Percentiles rank a stretch among this genome's conserved stretches.
Conservation (phyloP, 2,329 filamentous ascomycete species). For the Aspergillus pseudonomiae region DNA sequence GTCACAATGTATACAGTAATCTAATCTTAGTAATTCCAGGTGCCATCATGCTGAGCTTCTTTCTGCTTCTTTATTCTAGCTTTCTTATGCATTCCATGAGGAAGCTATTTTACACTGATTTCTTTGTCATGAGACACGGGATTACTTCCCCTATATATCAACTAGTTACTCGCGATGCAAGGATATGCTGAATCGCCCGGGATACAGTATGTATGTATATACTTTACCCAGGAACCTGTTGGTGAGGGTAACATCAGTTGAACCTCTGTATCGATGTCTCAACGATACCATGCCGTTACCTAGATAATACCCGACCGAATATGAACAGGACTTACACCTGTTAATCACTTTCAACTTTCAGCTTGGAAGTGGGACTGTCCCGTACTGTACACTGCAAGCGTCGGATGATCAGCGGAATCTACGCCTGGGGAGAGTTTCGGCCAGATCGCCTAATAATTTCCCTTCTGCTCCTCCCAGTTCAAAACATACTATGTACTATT, state of each 20-base stretch:
- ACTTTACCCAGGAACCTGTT: background rate
- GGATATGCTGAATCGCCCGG: background rate
- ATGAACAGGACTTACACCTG: background rate
- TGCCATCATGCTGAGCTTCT: background rate
- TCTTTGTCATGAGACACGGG: background rate
- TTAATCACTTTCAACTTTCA: conserved; percentile 4
- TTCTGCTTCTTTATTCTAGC: background rate
- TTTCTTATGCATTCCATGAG: background rate
- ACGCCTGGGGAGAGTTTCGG: conserved; percentile 19
- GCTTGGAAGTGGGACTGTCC: conserved; percentile 16
- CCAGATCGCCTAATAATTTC: conserved; percentile 14
- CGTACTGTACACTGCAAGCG: conserved; percentile 16
- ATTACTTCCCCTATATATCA: background rate
- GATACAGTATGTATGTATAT: background rate
- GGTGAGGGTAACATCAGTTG: background rate
- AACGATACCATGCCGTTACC: background rate
- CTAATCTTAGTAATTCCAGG: background rate
- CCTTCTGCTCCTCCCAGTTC: background rate
- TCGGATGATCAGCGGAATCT: conserved; percentile 30
- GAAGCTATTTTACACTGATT: background rate
- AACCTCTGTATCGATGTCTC: background rate
- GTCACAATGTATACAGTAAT: background rate
- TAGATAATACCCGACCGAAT: background rate
- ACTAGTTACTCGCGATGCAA: background rate
- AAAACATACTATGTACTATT: background rate